phyloP scores from a whole-genome alignment of 2,329 filamentous ascomycete species.

The Pseudogymnoascus sp. region DNA sequence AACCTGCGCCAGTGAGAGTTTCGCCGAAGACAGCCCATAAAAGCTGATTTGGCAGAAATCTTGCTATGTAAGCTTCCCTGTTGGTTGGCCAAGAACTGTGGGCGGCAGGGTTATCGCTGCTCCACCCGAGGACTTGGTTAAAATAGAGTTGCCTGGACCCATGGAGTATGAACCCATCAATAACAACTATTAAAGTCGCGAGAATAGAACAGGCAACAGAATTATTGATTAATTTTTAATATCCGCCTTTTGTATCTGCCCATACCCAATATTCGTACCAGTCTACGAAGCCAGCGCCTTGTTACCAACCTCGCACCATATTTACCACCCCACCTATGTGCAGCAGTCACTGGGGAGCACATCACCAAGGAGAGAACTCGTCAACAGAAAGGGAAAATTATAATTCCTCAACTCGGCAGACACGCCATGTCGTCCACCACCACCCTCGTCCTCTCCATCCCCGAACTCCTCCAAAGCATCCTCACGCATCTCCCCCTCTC shows the following conservation, averaged over 20 bases:
- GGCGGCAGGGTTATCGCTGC: not conserved
- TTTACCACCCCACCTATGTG: not conserved
- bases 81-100: not conserved
- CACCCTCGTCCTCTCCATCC: not conserved
- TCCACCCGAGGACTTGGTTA: not conserved
- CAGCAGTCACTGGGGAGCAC: not conserved
- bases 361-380: not conserved
- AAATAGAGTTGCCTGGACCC: not conserved
- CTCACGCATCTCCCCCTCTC: not conserved
- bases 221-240: not conserved
- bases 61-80: not conserved
- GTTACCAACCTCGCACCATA: not conserved
- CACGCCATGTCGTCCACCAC: not conserved
- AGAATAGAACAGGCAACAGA: not conserved
- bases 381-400: not conserved
- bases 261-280: not conserved
- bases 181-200: not conserved
- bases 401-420: not conserved
- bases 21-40: not conserved
- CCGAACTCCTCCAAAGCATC: not conserved
- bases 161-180: not conserved
- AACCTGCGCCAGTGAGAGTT: not conserved
- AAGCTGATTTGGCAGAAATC: no score
- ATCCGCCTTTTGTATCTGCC: not conserved
- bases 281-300: not conserved